A percentile compares a stretch with the other conserved stretches of the same genome.
These are phyloP conservation scores for Casaregolazyma suthepensis DNA, from an alignment of 1,139 yeast genomes.

Conservation along the genomic window DNA sequence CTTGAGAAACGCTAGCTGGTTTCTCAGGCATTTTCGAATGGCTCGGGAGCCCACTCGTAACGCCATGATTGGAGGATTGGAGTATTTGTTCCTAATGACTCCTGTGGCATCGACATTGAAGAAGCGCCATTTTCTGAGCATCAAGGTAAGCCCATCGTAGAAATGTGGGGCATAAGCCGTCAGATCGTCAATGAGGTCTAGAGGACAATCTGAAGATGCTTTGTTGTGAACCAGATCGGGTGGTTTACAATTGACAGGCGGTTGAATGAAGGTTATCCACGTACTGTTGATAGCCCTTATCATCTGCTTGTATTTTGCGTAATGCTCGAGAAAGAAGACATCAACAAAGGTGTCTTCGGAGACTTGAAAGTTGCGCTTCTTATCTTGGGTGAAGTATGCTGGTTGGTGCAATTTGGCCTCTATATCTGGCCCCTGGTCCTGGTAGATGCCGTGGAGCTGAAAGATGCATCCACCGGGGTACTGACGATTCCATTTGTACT, in stretches of 20 bases:
- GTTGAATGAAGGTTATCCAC: slow-evolving; percentile 60
- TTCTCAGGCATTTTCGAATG: slow-evolving; percentile 63
- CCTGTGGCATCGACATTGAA: slow-evolving; percentile 84
- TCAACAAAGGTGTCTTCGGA: slow-evolving; percentile 51
- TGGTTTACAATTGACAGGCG: slow-evolving; percentile 76
- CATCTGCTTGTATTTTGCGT: slow-evolving; percentile 41
- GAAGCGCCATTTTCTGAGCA: slow-evolving; percentile 71
- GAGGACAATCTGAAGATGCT: neutral
- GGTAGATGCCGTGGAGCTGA: slow-evolving; percentile 77
- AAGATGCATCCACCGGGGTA: slow-evolving; percentile 83
- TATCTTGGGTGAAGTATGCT: slow-evolving; percentile 45
- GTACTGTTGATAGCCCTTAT: slow-evolving; percentile 38
- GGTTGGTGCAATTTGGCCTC: slow-evolving; percentile 34
- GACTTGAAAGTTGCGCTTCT: slow-evolving; percentile 29
- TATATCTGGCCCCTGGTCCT: slow-evolving; percentile 43
- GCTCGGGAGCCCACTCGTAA: slow-evolving; percentile 73
- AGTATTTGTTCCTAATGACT: slow-evolving; percentile 71
- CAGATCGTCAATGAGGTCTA: slow-evolving; percentile 20
- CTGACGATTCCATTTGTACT: slow-evolving; percentile 64
- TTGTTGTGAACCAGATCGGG: slow-evolving; percentile 42
- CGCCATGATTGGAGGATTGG: slow-evolving; percentile 63
- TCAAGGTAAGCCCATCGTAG: slow-evolving; percentile 87
- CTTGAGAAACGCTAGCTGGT: slow-evolving; percentile 60
- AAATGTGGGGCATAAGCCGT: slow-evolving; percentile 82
- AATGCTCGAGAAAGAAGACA: slow-evolving; percentile 53